phyloP scores from a whole-genome alignment of 176 grass and related monocot species.

The Avena sativa region DNA sequence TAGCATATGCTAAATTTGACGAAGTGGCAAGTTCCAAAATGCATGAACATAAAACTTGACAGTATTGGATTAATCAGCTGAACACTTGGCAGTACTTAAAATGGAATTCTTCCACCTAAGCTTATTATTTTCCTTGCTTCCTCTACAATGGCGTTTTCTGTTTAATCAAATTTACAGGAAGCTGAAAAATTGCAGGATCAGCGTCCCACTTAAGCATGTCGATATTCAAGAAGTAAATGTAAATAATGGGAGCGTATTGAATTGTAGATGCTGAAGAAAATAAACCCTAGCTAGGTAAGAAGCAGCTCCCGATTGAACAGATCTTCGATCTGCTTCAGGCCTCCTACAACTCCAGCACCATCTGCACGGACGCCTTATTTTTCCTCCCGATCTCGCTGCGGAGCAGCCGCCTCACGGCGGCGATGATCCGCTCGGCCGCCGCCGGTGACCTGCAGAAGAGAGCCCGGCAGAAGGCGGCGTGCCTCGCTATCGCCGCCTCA shows the following conservation, averaged over 20 bases:
- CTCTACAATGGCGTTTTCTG: slow-evolving; percentile 24
- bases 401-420: slow-evolving; percentile 58
- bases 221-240: slow-evolving; percentile 12
- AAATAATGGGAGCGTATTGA: slow-evolving; percentile 27
- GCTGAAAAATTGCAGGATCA: slow-evolving; percentile 26
- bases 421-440: slow-evolving; percentile 65
- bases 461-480: slow-evolving; percentile 66
- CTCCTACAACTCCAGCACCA: slow-evolving; percentile 49
- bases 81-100: slow-evolving; percentile 3
- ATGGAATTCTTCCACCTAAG: slow-evolving; percentile 57
- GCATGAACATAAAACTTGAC: background rate
- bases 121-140: background rate
- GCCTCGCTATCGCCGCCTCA: slow-evolving; percentile 63
- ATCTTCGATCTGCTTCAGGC: slow-evolving; percentile 54
- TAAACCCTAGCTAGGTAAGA: slow-evolving; percentile 15
- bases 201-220: slow-evolving; percentile 1
- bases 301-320: slow-evolving; percentile 35
- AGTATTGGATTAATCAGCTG: background rate
- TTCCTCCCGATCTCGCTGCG: slow-evolving; percentile 39
- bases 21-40: background rate
- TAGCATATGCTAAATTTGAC: slow-evolving; percentile 8
- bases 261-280: background rate
- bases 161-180: background rate
- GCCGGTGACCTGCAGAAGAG: slow-evolving; percentile 48
- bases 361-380: slow-evolving; percentile 22